Conservation (phyloP, 495 filamentous ascomycete genomes). For the Elasticomyces elasticus region DNA sequence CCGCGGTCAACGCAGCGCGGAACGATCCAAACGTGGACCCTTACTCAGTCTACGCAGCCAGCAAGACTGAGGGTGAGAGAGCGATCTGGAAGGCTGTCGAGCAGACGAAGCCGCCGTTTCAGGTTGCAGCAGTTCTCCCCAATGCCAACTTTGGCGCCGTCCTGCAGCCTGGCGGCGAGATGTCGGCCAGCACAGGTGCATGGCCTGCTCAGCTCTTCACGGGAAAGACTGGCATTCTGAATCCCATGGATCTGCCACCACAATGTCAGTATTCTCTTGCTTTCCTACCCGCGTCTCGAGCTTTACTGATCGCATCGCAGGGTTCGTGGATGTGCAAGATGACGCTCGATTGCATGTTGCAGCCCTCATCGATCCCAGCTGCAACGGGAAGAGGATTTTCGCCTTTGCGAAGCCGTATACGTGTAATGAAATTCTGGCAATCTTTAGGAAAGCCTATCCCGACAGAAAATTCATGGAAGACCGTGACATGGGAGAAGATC, state of each 20-base stretch:
- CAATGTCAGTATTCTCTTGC: conserved; percentile 12
- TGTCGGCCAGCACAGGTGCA: conserved; percentile 7
- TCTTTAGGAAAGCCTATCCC: conserved; percentile 30
- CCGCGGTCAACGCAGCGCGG: conserved; percentile 28
- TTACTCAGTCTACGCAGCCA: conserved; percentile 26
- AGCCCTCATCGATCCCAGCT: conserved; percentile 35
- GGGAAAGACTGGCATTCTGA: conserved; percentile 2
- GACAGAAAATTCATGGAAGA: conserved; percentile 27
- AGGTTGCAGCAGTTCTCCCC: conserved; percentile 16
- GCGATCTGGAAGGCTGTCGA: conserved; percentile 24
- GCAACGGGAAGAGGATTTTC: conserved; percentile 40
- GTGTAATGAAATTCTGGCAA: conserved; percentile 32
- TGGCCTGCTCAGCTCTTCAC: conserved; percentile 11
- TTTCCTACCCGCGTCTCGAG: not conserved
- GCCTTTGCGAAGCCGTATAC: conserved; percentile 34
- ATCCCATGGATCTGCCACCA: conserved; percentile 3
- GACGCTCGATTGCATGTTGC: conserved; percentile 39
- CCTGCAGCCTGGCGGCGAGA: conserved; percentile 16
- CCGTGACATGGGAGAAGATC: conserved; percentile 16
- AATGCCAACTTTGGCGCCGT: conserved; percentile 20
- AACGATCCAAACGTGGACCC: conserved; percentile 20
- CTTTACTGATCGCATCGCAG: not conserved
- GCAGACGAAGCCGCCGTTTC: conserved; percentile 20
- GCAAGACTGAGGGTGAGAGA: conserved; percentile 23
- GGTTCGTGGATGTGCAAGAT: conserved; percentile 40